Conservation (phyloP, 495 filamentous ascomycete species). For the Neurospora cerealis region DNA sequence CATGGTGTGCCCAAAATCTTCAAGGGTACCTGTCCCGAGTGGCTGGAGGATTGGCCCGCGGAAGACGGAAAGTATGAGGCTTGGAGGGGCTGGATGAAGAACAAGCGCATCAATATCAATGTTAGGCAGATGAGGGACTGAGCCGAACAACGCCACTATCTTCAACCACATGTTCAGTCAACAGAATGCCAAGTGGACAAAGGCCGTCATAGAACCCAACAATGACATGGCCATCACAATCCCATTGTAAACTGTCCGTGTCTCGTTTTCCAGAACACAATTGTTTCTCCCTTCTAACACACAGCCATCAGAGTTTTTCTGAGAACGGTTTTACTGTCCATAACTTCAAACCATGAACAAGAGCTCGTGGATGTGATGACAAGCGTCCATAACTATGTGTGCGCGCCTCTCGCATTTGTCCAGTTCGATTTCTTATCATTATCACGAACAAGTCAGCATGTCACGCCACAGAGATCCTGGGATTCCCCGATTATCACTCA, state of each 20-base stretch:
- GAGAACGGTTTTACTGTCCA: neutral
- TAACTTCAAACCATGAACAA: neutral
- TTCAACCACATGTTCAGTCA: neutral
- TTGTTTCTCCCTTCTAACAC: neutral
- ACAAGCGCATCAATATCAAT: conserved; percentile 83
- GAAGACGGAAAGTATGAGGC: conserved; percentile 39
- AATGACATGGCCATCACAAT: neutral
- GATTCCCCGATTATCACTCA: neutral
- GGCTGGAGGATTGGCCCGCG: conserved; percentile 68
- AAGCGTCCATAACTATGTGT: neutral
- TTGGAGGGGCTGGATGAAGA: conserved; percentile 78
- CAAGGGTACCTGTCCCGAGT: conserved; percentile 63
- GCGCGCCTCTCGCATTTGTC: neutral
- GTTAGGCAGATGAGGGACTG: conserved; percentile 77
- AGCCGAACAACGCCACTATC: neutral
- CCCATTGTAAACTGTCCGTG: neutral
- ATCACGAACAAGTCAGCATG: neutral
- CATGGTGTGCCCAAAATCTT: conserved; percentile 84
- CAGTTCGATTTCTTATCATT: neutral
- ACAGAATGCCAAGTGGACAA: neutral
- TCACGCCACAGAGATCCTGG: neutral
- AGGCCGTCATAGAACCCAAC: neutral
- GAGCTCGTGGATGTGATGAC: neutral
- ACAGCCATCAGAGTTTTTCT: neutral
- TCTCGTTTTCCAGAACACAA: neutral